A percentile compares a stretch with the other conserved stretches of the same genome.
phyloP scores from a whole-genome alignment of 2,329 filamentous ascomycete species.

The Pyrenophora seminiperda region DNA sequence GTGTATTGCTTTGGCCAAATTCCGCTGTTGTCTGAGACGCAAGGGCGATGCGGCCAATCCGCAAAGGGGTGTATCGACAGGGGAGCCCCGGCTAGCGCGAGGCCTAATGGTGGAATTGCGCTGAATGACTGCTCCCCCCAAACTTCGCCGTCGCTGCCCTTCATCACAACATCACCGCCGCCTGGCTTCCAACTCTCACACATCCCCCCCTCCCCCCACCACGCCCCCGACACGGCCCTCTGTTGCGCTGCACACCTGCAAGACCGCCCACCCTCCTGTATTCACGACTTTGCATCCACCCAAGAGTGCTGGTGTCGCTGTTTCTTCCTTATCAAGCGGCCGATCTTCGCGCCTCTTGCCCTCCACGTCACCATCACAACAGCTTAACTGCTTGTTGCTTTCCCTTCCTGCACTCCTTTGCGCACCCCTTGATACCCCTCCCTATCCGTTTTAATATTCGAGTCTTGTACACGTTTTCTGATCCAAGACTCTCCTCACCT shows the following conservation, averaged over 20 bases:
- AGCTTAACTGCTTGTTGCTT: slow-evolving; percentile 39
- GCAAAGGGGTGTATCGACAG: background rate
- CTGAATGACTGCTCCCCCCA: slow-evolving; percentile 13
- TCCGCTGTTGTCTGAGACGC: slow-evolving; percentile 26
- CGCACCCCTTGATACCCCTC: slow-evolving; percentile 31
- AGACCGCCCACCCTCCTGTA: slow-evolving; percentile 25
- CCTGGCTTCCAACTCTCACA: slow-evolving; percentile 19
- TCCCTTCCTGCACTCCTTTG: slow-evolving; percentile 44
- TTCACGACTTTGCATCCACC: slow-evolving; percentile 29
- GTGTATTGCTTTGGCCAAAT: slow-evolving; percentile 21
- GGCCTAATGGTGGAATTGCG: slow-evolving; percentile 15
- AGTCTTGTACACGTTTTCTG: slow-evolving; percentile 19
- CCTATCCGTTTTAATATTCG: slow-evolving; percentile 41
- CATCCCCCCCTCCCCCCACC: slow-evolving; percentile 17
- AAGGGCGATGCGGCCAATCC: slow-evolving; percentile 4
- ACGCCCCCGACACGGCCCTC: slow-evolving; percentile 22
- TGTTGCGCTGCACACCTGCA: slow-evolving; percentile 36
- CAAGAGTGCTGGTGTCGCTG: slow-evolving; percentile 27
- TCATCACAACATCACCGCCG: slow-evolving; percentile 26
- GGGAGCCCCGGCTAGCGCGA: slow-evolving; percentile 9
- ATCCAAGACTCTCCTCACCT: slow-evolving; percentile 21
- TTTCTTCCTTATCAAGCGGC: slow-evolving; percentile 32
- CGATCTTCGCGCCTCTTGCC: slow-evolving; percentile 40
- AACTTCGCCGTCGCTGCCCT: slow-evolving; percentile 23
- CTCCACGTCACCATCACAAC: slow-evolving; percentile 42